A percentile compares a stretch with the other conserved stretches of the same genome.
phyloP scores from a whole-genome alignment of 345 rosid genomes.

The Eucalyptus polyanthemos region DNA sequence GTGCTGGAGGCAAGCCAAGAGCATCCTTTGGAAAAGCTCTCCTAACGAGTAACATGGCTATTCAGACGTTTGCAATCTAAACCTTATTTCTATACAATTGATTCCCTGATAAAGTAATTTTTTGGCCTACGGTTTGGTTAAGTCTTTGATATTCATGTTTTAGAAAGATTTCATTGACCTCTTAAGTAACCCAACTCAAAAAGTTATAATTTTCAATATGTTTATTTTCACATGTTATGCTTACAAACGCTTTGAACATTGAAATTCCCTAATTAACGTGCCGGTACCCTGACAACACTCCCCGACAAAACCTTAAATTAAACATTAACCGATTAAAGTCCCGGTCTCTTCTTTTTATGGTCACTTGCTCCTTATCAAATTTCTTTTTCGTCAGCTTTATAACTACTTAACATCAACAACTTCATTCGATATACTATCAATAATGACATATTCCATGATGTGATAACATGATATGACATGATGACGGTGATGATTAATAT shows the following conservation, averaged over 20 bases:
- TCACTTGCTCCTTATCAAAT: neutral
- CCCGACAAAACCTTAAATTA: neutral
- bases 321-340: neutral
- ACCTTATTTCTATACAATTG: neutral
- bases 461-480: neutral
- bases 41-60: neutral
- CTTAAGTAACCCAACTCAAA: neutral
- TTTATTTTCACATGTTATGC: neutral
- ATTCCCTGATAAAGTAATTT: neutral
- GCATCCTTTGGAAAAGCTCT: neutral
- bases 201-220: neutral
- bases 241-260: neutral
- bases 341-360: neutral
- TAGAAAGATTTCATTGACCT: neutral
- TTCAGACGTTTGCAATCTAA: neutral
- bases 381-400: neutral
- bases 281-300: accelerated
- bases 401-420: neutral
- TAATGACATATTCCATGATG: neutral
- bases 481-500: neutral
- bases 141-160: neutral
- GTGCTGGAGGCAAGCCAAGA: neutral
- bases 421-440: neutral
- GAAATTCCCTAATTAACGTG: neutral
- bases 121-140: neutral